Evolutionary conservation across 495 filamentous ascomycete genomes (phyloP).

Genomic region (Aeminium ludgeri): DNA sequence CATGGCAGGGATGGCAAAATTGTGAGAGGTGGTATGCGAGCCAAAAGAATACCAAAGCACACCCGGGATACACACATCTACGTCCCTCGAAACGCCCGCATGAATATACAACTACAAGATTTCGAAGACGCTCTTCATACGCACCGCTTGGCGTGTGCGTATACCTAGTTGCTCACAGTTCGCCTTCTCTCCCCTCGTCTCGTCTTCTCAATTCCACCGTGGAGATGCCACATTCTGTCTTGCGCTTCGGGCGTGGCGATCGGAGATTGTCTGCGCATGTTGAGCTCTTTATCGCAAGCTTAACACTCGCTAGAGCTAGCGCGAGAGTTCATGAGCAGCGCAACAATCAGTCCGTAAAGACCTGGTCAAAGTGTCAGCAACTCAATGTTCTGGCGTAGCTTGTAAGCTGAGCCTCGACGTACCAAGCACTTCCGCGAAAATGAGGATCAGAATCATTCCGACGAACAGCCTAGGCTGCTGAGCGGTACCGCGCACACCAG

Average conservation of each 20-base stretch:
- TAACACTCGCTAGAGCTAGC: conserved; percentile 14
- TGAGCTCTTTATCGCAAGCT: not conserved
- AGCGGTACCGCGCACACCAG: conserved; percentile 94
- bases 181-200: not conserved
- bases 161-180: not conserved
- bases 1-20: too few species aligned
- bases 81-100: conserved; percentile 9
- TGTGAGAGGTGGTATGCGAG: too few species aligned
- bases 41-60: not conserved
- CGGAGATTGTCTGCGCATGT: conserved; percentile 3
- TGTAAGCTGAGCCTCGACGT: conserved; percentile 20
- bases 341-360: conserved; percentile 97
- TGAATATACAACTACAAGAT: conserved; percentile 15
- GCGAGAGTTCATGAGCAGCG: conserved; percentile 89
- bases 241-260: not conserved
- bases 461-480: conserved; percentile 96
- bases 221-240: not conserved
- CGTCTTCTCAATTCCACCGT: not conserved
- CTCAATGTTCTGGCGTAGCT: too few species aligned
- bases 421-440: conserved; percentile 71
- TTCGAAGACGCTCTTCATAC: not conserved
- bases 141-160: not conserved
- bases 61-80: conserved; percentile 2
- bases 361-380: conserved; percentile 29
- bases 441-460: conserved; percentile 7